A percentile compares a stretch with the other conserved stretches of the same genome.
phyloP scores from a whole-genome alignment of 2,329 filamentous ascomycete species.

The Colletotrichum filicis region DNA sequence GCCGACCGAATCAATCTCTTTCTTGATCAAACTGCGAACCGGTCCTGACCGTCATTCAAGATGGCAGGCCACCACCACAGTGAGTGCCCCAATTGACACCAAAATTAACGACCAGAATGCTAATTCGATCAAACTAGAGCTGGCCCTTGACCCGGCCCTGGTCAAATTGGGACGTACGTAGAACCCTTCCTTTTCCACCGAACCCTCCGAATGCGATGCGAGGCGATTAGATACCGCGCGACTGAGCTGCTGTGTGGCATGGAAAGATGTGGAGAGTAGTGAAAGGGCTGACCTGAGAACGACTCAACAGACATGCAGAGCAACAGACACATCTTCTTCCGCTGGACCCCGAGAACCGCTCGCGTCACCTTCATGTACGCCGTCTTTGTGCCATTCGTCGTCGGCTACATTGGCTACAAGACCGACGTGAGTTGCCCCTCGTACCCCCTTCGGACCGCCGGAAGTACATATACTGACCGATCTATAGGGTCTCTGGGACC shows the following conservation, averaged over 20 bases:
- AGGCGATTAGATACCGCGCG: not conserved
- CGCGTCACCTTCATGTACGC: constrained; percentile 83
- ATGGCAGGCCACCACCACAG: constrained; percentile 38
- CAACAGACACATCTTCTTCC: constrained; percentile 94
- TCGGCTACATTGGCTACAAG: constrained; percentile 79
- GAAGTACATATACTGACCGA: constrained; percentile 35
- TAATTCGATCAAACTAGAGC: constrained; percentile 44
- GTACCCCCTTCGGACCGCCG: not conserved
- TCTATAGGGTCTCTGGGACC: constrained; percentile 82
- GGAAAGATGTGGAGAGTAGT: not conserved
- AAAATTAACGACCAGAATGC: not conserved
- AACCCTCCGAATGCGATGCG: not conserved
- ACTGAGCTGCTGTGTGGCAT: not conserved
- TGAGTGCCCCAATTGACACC: constrained; percentile 25
- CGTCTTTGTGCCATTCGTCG: constrained; percentile 74
- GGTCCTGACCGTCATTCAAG: constrained; percentile 14
- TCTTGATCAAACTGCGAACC: not conserved
- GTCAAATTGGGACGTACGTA: constrained; percentile 58
- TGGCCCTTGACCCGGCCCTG: constrained; percentile 59
- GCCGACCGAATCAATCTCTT: not conserved
- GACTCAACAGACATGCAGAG: constrained; percentile 75
- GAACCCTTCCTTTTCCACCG: not conserved
- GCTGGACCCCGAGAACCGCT: constrained; percentile 88
- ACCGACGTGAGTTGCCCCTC: constrained; percentile 78
- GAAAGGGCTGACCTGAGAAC: constrained; percentile 37